These are phyloP conservation scores for Cryptococcus neoformans DNA, from an alignment of 1,284 basidiomycete genomes.

Conservation along the genomic window DNA sequence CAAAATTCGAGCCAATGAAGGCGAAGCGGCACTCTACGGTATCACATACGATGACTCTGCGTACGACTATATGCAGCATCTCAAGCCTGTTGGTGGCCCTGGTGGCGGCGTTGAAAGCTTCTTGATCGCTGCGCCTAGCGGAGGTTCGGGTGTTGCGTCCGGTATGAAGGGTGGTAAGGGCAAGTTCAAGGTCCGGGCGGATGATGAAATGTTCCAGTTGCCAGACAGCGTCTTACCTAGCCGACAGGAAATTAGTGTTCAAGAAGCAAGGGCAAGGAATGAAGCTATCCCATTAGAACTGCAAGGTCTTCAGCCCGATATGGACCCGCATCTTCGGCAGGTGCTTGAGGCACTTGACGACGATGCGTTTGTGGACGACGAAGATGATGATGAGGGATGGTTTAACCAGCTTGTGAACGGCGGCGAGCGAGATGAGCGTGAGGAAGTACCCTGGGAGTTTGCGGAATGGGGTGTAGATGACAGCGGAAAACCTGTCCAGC, in stretches of 20 bases:
- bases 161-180: slow-evolving; percentile 37
- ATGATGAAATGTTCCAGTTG: slow-evolving; percentile 50
- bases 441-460: slow-evolving; percentile 62
- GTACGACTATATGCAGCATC: slow-evolving; percentile 99
- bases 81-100: slow-evolving; percentile 68
- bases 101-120: slow-evolving; percentile 56
- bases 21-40: slow-evolving; percentile 87
- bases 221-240: slow-evolving; percentile 73
- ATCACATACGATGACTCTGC: slow-evolving; percentile 96
- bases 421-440: slow-evolving; percentile 57
- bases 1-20: slow-evolving; percentile 53
- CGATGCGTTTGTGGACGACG: slow-evolving; percentile 84
- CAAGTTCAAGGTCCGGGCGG: slow-evolving; percentile 37
- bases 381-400: slow-evolving; percentile 53
- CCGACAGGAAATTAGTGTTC: slow-evolving; percentile 65
- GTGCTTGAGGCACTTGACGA: slow-evolving; percentile 93
- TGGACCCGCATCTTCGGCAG: slow-evolving; percentile 95
- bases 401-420: slow-evolving; percentile 41
- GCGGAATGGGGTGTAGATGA: slow-evolving; percentile 57
- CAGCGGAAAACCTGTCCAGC: slow-evolving; percentile 4
- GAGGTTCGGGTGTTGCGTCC: slow-evolving; percentile 34
- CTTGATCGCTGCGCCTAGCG: slow-evolving; percentile 68
- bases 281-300: slow-evolving; percentile 71
- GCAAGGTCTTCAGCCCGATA: slow-evolving; percentile 87
- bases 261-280: slow-evolving; percentile 62